Evolutionary conservation across 192 early-diverging fungal species (phyloP).

Genomic region (Coemansia sp.): DNA sequence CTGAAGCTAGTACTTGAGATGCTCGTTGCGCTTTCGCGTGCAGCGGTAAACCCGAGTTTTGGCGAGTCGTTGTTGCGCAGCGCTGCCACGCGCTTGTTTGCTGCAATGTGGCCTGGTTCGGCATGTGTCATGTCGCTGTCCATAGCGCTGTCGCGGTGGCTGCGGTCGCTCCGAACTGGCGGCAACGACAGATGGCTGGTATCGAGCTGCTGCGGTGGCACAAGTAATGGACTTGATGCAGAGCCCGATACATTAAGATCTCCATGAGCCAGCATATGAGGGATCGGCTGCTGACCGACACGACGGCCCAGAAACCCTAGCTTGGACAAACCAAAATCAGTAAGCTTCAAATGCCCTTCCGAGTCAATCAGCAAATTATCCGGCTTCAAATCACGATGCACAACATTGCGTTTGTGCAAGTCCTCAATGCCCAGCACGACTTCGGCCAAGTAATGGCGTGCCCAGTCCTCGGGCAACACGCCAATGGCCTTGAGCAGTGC

Average conservation of each 20-base stretch:
- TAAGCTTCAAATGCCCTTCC: slow-evolving; percentile 87
- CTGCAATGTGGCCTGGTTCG: background rate
- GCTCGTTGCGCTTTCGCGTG: background rate
- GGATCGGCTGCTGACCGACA: slow-evolving; percentile 33
- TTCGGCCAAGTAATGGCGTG: slow-evolving; percentile 84
- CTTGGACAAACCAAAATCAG: slow-evolving; percentile 83
- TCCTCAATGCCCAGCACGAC: slow-evolving; percentile 85
- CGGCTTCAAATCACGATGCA: slow-evolving; percentile 77
- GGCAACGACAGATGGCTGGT: background rate
- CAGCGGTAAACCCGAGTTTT: background rate
- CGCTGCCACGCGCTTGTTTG: slow-evolving; percentile 55
- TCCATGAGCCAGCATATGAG: background rate
- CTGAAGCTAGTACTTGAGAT: slow-evolving; percentile 22
- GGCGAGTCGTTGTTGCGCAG: slow-evolving; percentile 27
- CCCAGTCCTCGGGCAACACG: slow-evolving; percentile 74
- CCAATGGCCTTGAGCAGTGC: slow-evolving; percentile 73
- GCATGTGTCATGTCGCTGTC: background rate
- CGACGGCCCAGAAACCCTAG: slow-evolving; percentile 49
- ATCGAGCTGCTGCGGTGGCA: background rate
- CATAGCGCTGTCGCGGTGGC: background rate
- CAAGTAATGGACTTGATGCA: background rate
- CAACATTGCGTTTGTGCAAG: slow-evolving; percentile 80
- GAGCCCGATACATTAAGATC: background rate
- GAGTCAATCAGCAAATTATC: slow-evolving; percentile 86
- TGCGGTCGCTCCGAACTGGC: background rate